Base-by-base conservation (phyloP, 208 protist species). In the Wallacemonas sp. region DNA sequence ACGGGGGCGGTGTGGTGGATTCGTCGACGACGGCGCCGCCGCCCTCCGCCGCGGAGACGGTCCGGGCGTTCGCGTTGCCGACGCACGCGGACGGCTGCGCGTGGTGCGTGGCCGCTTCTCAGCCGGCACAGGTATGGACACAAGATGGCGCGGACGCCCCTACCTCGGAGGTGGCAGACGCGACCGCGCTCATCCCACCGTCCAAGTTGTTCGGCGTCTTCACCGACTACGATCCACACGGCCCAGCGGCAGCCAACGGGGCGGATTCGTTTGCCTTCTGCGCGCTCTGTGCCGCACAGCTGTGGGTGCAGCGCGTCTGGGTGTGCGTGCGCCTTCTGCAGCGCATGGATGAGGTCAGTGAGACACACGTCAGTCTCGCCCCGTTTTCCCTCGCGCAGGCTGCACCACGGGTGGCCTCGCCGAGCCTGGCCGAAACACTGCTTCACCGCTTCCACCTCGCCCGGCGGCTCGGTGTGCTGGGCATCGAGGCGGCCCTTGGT, bases 251-350 rank as follows among this genome's bases (percentile, higher is more conserved):
- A n/a, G n/a, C n/a, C n/a, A n/a, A n/a, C n/a, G n/a, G n/a, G 19
- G 6, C 45, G 61, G 64, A 13, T 65, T 68, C 24, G 29, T 65
- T 15, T 58, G 65, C 12, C 60, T 46, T 60, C 50, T 87, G 83
- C 46, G 34, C 79, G 4, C 54, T 87, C 22, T 91, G 81, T 75
- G 69, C 68, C 15, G 75, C 71, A 8, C 72, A 91, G 64, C 55
- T 79, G 27, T 63, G 81, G 17, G 1, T 87, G 17, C 41, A 79
- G 45, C 55, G 68, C 34, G 45, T 13, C 29, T 85, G 80, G 80
- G 34, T 81, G 33, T 48, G 38, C n/a, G n/a, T 85, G 34, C 65
- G 70, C 38, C 62, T 81, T 12, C 33, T 87, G 57, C 78, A 78
- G 53, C 68, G 79, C 1, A 57, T 91, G 17, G 61, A 73, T n/a